Evolutionary conservation across 2,329 filamentous ascomycete genomes (phyloP).

Genomic region (Trichoderma sp.): DNA sequence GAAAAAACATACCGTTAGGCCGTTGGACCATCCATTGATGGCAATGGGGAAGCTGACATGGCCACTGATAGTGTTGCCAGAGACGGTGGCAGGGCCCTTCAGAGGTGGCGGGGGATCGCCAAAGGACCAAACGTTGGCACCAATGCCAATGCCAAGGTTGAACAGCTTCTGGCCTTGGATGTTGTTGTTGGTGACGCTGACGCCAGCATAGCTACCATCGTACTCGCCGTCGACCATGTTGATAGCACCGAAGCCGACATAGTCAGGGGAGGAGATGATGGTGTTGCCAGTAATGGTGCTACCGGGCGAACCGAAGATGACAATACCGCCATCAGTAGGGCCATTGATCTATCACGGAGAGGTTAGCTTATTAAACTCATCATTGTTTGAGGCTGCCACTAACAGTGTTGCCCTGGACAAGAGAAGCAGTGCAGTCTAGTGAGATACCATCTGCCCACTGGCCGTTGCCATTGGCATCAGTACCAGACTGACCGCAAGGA

Average conservation of each 20-base stretch:
- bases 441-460: slow-evolving; percentile 28
- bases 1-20: slow-evolving; percentile 19
- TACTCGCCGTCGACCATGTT: slow-evolving; percentile 29
- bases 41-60: slow-evolving; percentile 27
- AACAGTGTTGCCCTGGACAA: slow-evolving; percentile 26
- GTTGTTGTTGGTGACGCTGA: slow-evolving; percentile 26
- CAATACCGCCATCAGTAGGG: slow-evolving; percentile 27
- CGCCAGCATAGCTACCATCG: slow-evolving; percentile 25
- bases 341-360: slow-evolving; percentile 23
- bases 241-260: slow-evolving; percentile 28
- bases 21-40: slow-evolving; percentile 27
- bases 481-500: slow-evolving; percentile 27
- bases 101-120: slow-evolving; percentile 21
- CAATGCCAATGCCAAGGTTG: slow-evolving; percentile 28
- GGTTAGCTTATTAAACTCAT: neutral
- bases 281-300: slow-evolving; percentile 25
- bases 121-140: slow-evolving; percentile 27
- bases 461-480: slow-evolving; percentile 22
- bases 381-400: neutral
- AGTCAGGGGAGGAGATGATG: slow-evolving; percentile 25
- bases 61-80: slow-evolving; percentile 25
- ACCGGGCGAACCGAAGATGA: slow-evolving; percentile 28
- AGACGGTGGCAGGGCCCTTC: slow-evolving; percentile 23
- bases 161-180: slow-evolving; percentile 25
- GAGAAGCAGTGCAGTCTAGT: slow-evolving; percentile 26